phyloP scores from a whole-genome alignment of 805 yeast genomes.

The Torulaspora franciscae region DNA sequence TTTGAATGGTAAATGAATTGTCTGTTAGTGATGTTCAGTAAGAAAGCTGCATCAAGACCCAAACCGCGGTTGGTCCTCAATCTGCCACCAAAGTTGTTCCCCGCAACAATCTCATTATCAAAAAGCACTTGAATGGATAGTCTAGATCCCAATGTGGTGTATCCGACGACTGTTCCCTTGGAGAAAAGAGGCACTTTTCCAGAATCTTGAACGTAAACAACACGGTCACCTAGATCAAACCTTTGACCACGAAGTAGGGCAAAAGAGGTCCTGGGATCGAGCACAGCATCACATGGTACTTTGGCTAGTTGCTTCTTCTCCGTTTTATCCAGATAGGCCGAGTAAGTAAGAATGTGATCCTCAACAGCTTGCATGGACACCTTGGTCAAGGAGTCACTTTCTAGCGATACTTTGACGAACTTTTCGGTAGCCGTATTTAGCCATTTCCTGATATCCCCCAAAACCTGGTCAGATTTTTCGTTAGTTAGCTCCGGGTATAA shows the following conservation, averaged over 20 bases:
- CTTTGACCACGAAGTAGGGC: constrained; percentile 67
- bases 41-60: constrained; percentile 72
- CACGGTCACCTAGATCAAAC: constrained; percentile 85
- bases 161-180: constrained; percentile 86
- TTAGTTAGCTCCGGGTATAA: constrained; percentile 36
- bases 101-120: constrained; percentile 78
- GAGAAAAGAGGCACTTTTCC: constrained; percentile 87
- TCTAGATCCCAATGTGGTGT: constrained; percentile 51
- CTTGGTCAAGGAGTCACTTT: constrained; percentile 71
- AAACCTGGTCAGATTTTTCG: constrained; percentile 27
- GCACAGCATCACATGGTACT: constrained; percentile 78
- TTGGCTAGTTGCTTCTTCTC: constrained; percentile 60
- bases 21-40: constrained; percentile 68
- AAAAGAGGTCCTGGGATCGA: constrained; percentile 69
- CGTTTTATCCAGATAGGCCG: constrained; percentile 42
- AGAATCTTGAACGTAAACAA: constrained; percentile 73
- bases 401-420: constrained; percentile 63
- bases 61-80: constrained; percentile 76
- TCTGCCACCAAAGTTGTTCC: constrained; percentile 75
- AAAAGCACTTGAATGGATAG: constrained; percentile 70
- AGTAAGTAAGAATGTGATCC: constrained; percentile 45
- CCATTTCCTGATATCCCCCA: constrained; percentile 37
- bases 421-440: constrained; percentile 48
- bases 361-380: constrained; percentile 67
- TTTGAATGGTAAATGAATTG: constrained; percentile 75